These are phyloP conservation scores for Toxoplasma gondii DNA, from an alignment of 169 alveolate genomes.

Conservation along the genomic window DNA sequence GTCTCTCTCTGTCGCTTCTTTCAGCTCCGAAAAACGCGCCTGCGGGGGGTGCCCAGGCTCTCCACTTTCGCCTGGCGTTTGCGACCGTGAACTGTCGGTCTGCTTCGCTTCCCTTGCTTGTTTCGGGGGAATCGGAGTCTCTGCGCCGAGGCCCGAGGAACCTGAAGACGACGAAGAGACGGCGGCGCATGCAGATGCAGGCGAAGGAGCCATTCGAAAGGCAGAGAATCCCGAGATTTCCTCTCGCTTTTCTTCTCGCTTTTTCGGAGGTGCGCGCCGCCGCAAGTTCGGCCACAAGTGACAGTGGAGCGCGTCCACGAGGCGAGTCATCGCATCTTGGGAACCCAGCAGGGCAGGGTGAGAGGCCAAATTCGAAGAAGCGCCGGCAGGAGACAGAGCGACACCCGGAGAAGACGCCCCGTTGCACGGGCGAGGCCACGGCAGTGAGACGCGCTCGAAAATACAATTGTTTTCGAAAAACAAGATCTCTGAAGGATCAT, in stretches of 20 bases:
- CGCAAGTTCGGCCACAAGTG: conserved; percentile 18
- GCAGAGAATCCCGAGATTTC: background rate
- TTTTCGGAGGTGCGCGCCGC: background rate
- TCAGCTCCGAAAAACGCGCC: background rate
- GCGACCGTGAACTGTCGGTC: no score
- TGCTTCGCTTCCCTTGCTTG: no score
- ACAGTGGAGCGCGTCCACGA: conserved; percentile 32
- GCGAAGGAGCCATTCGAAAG: background rate
- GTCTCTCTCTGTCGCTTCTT: background rate
- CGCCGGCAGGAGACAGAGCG: background rate
- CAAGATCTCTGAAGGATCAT: conserved; percentile 13
- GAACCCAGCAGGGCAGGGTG: background rate
- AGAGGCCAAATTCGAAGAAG: background rate
- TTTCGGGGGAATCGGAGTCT: background rate
- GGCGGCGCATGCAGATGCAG: background rate
- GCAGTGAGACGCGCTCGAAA: background rate
- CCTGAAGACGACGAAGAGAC: background rate
- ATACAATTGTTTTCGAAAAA: background rate
- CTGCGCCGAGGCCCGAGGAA: background rate
- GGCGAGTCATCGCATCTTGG: background rate
- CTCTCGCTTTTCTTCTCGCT: background rate
- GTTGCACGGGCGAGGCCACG: background rate
- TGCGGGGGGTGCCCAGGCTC: no score
- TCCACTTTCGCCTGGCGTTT: no score
- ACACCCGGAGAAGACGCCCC: background rate